Conservation (phyloP, 441 rosid genomes). For the Viola pubescens region DNA sequence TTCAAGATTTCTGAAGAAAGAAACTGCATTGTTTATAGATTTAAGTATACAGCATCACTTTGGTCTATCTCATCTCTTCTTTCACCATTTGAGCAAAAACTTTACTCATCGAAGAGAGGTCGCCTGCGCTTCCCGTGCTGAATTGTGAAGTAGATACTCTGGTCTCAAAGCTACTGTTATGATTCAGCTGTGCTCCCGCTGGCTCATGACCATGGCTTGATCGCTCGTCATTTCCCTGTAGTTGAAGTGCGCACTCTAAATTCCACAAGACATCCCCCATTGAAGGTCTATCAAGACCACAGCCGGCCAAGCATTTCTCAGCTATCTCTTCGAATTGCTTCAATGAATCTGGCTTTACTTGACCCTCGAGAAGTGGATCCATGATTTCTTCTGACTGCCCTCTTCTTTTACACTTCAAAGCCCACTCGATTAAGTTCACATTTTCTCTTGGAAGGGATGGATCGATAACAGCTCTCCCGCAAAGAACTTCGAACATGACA, state of each 20-base stretch:
- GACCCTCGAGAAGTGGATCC: slow-evolving; percentile 41
- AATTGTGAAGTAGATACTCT: slow-evolving; percentile 23
- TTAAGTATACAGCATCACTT: not conserved
- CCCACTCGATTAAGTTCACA: slow-evolving; percentile 71
- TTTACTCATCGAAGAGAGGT: slow-evolving; percentile 63
- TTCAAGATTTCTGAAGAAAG: not conserved
- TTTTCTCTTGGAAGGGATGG: slow-evolving; percentile 62
- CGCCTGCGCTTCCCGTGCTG: slow-evolving; percentile 40
- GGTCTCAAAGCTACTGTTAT: slow-evolving; percentile 22
- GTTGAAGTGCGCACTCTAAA: slow-evolving; percentile 56
- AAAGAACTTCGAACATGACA: slow-evolving; percentile 67
- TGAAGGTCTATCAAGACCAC: slow-evolving; percentile 50
- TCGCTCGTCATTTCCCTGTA: slow-evolving; percentile 40
- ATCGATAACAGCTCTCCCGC: slow-evolving; percentile 71
- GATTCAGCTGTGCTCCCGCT: slow-evolving; percentile 5
- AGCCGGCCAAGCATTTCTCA: slow-evolving; percentile 60
- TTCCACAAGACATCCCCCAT: slow-evolving; percentile 88
- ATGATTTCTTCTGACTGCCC: slow-evolving; percentile 42
- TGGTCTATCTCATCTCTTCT: slow-evolving; percentile 42
- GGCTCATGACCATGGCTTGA: slow-evolving; percentile 9
- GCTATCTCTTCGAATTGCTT: slow-evolving; percentile 56
- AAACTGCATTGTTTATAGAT: not conserved
- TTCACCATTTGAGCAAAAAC: slow-evolving; percentile 74
- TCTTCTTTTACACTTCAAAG: slow-evolving; percentile 31
- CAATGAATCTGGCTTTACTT: slow-evolving; percentile 43